Base-by-base conservation (phyloP, 2,329 filamentous ascomycete genomes). In the Coniochaeta ligniaria region DNA sequence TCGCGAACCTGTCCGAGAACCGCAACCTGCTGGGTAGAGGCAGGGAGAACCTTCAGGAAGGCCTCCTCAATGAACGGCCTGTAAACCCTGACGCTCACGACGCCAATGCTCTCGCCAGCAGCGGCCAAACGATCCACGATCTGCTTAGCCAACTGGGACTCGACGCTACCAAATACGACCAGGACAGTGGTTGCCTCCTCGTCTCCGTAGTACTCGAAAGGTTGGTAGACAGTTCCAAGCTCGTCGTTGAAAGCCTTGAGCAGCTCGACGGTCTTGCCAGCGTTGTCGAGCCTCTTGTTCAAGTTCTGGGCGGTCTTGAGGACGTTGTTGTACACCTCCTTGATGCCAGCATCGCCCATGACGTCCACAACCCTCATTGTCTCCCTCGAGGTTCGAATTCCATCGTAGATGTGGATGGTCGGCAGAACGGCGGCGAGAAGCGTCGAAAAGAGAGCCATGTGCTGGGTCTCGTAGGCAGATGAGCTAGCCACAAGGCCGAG, bases 141-240 rank as follows among this genome's bases (percentile, higher is more conserved):
- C 76, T 97, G 92, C 65, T 89, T 87, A 61, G 92, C 87, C 63
- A 98, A 79, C 68, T 95, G 92, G 16, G 91, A 86, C 78, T 99
- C 95, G 6, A 93, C 86, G 62, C 92, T 96, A 67, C 95, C 95
- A 68, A 99, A 97, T 52, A 92, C 90, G 33, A 98, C 92, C 36
- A 98, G 79, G 17, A 99, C 92, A 11, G 87, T 86, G 65, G 94
- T 90, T 4, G 95, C 86, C 50, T 86, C 79, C 57, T 84, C 79
- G 71, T 98, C 92, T 26, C 95, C 95, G 69, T 89, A 84, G 78
- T 99, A 99, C 77, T 99, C 95, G 68, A 98, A 99, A 7, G 92
- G 86, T 69, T 88, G 84, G 73, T 99, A 99, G 66, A 94, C 87
- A 52, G 95, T 98, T 61, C 94, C 95, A 26, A 99, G 86, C 78